These are phyloP conservation scores for Vigna unguiculata DNA, from an alignment of 306 rosid genomes.

Conservation along the genomic window DNA sequence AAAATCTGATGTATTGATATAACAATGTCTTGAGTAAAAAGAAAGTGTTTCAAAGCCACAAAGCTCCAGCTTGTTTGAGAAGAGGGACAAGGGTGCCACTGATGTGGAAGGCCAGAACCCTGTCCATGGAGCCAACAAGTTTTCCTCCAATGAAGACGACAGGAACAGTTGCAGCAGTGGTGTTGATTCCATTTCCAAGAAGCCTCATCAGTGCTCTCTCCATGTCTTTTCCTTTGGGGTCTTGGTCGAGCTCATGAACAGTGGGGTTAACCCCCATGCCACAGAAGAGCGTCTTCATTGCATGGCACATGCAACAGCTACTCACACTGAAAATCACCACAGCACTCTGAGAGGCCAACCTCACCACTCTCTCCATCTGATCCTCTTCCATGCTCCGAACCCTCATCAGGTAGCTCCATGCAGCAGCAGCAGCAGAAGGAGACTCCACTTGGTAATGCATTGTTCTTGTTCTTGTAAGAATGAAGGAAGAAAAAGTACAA, in stretches of 20 bases:
- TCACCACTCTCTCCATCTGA: conserved; percentile 61
- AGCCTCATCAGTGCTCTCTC: conserved; percentile 66
- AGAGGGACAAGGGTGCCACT: conserved; percentile 89
- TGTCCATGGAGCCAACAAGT: conserved; percentile 81
- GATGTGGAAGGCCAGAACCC: conserved; percentile 88
- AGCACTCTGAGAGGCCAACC: conserved; percentile 76
- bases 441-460: conserved; percentile 68
- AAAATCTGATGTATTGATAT: background rate
- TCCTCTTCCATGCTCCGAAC: conserved; percentile 51
- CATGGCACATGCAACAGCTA: conserved; percentile 92
- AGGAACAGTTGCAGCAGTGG: conserved; percentile 59
- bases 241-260: conserved; percentile 77
- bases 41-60: conserved; percentile 63
- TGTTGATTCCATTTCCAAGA: conserved; percentile 52
- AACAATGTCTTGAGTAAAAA: background rate
- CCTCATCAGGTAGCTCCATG: conserved; percentile 61
- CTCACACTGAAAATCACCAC: conserved; percentile 87
- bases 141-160: conserved; percentile 89
- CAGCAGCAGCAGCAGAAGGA: conserved; percentile 12
- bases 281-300: conserved; percentile 80
- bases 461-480: background rate
- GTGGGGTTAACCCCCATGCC: conserved; percentile 94
- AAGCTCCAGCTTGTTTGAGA: conserved; percentile 90
- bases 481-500: no score
- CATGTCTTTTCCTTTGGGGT: conserved; percentile 69